Conservation (phyloP, 371 early-diverging fungal genomes). For the Blastocladiella emersonii region DNA sequence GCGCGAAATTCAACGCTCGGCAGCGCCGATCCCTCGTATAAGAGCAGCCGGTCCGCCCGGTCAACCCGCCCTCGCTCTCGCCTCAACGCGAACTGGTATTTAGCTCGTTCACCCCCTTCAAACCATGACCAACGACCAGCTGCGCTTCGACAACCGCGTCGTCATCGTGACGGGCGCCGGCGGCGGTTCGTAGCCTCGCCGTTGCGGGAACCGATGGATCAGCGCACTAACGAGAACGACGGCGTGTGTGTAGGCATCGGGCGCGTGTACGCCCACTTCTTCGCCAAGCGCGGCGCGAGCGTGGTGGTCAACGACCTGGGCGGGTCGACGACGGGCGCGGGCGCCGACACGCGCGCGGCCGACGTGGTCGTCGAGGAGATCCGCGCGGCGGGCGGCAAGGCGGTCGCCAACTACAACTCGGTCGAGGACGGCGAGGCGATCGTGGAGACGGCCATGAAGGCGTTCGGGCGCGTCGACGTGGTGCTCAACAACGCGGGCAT, state of each 20-base stretch:
- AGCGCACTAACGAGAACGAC: background rate
- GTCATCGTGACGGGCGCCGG: conserved; percentile 96
- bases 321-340: conserved; percentile 62
- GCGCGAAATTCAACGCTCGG: too few species aligned
- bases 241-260: conserved; percentile 45
- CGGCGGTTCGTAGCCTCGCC: conserved; percentile 54
- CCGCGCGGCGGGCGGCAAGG: conserved; percentile 72
- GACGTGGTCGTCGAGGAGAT: conserved; percentile 94
- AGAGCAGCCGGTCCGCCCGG: too few species aligned
- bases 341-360: conserved; percentile 61
- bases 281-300: conserved; percentile 73
- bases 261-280: conserved; percentile 80
- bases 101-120: too few species aligned
- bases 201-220: too few species aligned
- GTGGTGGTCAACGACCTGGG: conserved; percentile 92
- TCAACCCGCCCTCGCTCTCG: too few species aligned
- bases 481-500: conserved; percentile 97
- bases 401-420: conserved; percentile 94
- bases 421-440: conserved; percentile 94
- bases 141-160: conserved; percentile 72
- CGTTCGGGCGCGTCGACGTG: conserved; percentile 88
- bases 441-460: conserved; percentile 86
- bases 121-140: conserved; percentile 1
- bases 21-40: too few species aligned
- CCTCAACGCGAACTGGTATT: too few species aligned